These are phyloP conservation scores for Pterocarpus macrocarpus DNA, from an alignment of 306 rosid genomes.

Conservation along the genomic window DNA sequence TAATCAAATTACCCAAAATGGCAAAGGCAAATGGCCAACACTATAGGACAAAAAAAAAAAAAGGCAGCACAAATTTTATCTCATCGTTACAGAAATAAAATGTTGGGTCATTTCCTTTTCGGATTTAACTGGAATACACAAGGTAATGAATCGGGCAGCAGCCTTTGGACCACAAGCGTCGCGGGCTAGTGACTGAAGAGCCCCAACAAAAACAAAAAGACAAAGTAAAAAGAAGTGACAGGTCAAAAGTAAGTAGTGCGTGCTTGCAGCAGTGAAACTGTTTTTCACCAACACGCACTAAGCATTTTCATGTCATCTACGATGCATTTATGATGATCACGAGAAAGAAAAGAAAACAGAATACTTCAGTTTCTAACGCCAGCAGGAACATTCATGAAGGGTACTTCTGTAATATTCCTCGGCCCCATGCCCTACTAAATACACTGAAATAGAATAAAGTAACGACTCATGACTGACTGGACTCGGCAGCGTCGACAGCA, in stretches of 20 bases:
- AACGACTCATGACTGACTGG: too few species aligned
- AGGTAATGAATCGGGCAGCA: not conserved
- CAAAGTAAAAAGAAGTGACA: not conserved
- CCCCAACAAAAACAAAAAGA: not conserved
- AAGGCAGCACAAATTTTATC: not conserved
- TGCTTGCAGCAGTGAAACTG: not conserved
- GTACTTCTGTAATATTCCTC: not conserved
- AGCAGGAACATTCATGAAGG: not conserved
- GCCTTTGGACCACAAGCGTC: not conserved
- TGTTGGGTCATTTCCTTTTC: not conserved
- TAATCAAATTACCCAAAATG: not conserved
- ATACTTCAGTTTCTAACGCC: not conserved
- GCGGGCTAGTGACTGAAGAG: not conserved
- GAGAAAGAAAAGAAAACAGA: not conserved
- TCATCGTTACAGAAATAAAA: not conserved
- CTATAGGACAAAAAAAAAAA: too few species aligned
- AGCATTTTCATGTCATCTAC: conserved; percentile 45
- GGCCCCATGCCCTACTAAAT: not conserved
- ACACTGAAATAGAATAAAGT: too few species aligned
- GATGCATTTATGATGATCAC: conserved; percentile 34
- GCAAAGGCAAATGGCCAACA: too few species aligned
- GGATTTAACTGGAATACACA: not conserved
- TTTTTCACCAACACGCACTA: conserved; percentile 5
- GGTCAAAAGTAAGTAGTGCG: conserved; percentile 16
- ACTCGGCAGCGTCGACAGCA: conserved; percentile 28